These are phyloP conservation scores for Penicillium chermesinum DNA, from an alignment of 495 filamentous ascomycete genomes.

Conservation along the genomic window DNA sequence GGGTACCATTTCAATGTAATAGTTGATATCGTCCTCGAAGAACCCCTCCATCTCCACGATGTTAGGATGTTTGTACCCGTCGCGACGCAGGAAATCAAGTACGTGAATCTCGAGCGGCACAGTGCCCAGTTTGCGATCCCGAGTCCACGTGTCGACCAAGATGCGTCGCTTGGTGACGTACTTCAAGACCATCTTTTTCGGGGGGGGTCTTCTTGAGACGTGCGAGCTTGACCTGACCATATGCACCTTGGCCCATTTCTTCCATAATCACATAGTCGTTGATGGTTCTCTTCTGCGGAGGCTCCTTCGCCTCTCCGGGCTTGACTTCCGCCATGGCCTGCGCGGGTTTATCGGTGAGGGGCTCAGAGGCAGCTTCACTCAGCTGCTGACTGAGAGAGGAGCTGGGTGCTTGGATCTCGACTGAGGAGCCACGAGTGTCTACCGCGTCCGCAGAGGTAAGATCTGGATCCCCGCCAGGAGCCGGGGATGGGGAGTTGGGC, in stretches of 20 bases:
- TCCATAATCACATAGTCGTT: conserved; percentile 88
- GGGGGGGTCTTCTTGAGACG: conserved; percentile 68
- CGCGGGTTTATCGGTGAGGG: conserved; percentile 45
- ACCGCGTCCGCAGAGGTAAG: background rate
- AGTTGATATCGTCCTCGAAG: conserved; percentile 96
- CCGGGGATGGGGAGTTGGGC: conserved; percentile 13
- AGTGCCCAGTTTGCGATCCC: conserved; percentile 90
- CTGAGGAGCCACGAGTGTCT: conserved; percentile 15
- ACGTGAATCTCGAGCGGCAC: conserved; percentile 98
- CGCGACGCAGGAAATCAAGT: conserved; percentile 83
- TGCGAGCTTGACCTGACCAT: conserved; percentile 96
- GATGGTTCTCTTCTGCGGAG: conserved; percentile 68
- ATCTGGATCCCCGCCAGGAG: conserved; percentile 3
- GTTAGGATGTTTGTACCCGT: conserved; percentile 85
- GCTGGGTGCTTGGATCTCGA: conserved; percentile 48
- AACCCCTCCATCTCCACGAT: conserved; percentile 99
- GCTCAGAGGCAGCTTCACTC: conserved; percentile 59
- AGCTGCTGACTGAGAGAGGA: conserved; percentile 71
- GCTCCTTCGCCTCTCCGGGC: conserved; percentile 27
- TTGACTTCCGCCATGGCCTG: conserved; percentile 37
- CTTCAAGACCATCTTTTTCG: conserved; percentile 87
- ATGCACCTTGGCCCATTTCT: conserved; percentile 98
- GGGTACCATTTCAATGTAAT: conserved; percentile 98
- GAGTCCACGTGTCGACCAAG: conserved; percentile 97
- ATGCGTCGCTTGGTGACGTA: conserved; percentile 97